These are phyloP conservation scores for Trichosporon coremiiforme DNA, from an alignment of 1,284 basidiomycete species.

Conservation along the genomic window DNA sequence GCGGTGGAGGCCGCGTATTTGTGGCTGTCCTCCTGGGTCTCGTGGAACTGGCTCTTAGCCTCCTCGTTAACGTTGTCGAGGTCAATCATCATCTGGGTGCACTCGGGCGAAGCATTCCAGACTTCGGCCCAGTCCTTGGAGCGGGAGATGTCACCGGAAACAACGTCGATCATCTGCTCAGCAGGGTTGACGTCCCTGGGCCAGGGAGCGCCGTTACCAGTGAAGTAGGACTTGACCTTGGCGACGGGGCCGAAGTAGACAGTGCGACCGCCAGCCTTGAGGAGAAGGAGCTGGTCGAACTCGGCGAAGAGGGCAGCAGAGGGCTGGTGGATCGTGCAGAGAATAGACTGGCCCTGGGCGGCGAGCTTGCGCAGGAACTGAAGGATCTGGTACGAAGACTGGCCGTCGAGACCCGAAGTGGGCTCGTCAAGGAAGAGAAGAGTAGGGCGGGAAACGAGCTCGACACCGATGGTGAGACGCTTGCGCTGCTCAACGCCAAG, in stretches of 20 bases:
- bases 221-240: slow-evolving; percentile 60
- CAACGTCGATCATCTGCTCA: slow-evolving; percentile 56
- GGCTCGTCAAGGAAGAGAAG: slow-evolving; percentile 59
- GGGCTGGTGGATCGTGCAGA: slow-evolving; percentile 63
- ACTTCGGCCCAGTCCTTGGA: slow-evolving; percentile 71
- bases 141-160: slow-evolving; percentile 46
- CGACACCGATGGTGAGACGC: slow-evolving; percentile 61
- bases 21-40: slow-evolving; percentile 38
- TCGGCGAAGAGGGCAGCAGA: slow-evolving; percentile 66
- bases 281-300: slow-evolving; percentile 70
- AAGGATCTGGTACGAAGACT: slow-evolving; percentile 63
- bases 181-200: slow-evolving; percentile 60
- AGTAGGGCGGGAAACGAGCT: slow-evolving; percentile 50
- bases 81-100: slow-evolving; percentile 51
- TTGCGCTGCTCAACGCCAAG: slow-evolving; percentile 57
- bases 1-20: slow-evolving; percentile 46
- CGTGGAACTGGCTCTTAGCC: slow-evolving; percentile 4
- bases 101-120: slow-evolving; percentile 62
- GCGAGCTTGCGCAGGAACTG: slow-evolving; percentile 63
- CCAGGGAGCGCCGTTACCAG: slow-evolving; percentile 49
- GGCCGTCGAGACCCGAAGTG: slow-evolving; percentile 63
- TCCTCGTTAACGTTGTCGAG: slow-evolving; percentile 53
- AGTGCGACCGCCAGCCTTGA: slow-evolving; percentile 59
- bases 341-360: slow-evolving; percentile 58
- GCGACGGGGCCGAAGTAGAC: slow-evolving; percentile 62